Evolutionary conservation across 2,329 filamentous ascomycete genomes (phyloP).

Genomic region (Nemania abortiva): DNA sequence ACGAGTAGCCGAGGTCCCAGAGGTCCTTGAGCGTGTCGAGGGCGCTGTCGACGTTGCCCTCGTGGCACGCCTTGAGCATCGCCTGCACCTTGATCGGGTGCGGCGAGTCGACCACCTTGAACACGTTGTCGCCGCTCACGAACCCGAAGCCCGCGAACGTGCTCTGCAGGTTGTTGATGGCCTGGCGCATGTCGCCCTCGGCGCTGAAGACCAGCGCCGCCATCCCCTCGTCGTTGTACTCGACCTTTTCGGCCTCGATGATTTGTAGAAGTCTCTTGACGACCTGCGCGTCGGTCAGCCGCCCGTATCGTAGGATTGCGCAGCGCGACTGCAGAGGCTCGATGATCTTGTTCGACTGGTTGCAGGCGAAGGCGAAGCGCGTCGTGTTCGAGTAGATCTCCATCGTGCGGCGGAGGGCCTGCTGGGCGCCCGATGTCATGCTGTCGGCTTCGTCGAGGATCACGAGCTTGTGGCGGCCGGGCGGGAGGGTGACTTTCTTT

Average conservation of each 20-base stretch:
- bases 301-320: conserved; percentile 92
- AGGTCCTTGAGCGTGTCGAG: conserved; percentile 89
- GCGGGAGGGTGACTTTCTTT: conserved; percentile 95
- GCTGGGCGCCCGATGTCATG: conserved; percentile 97
- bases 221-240: conserved; percentile 92
- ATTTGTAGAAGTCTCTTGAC: conserved; percentile 93
- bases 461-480: conserved; percentile 93
- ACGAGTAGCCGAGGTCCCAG: conserved; percentile 96
- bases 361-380: conserved; percentile 97
- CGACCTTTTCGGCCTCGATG: conserved; percentile 89
- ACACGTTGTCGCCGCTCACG: conserved; percentile 97
- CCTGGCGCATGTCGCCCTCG: conserved; percentile 98
- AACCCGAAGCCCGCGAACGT: conserved; percentile 95
- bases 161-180: conserved; percentile 97
- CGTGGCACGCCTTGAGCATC: conserved; percentile 97
- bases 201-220: conserved; percentile 97
- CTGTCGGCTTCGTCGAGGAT: conserved; percentile 98
- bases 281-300: conserved; percentile 91
- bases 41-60: conserved; percentile 89
- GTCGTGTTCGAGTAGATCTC: conserved; percentile 98
- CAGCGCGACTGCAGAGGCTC: conserved; percentile 98
- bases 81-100: conserved; percentile 98
- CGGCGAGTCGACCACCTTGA: conserved; percentile 95
- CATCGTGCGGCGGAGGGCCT: conserved; percentile 95
- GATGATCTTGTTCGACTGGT: conserved; percentile 99